A percentile compares a stretch with the other conserved stretches of the same genome.
Evolutionary conservation across 306 rosid genomes (phyloP).

Genomic region (Pterocarpus santalinus): DNA sequence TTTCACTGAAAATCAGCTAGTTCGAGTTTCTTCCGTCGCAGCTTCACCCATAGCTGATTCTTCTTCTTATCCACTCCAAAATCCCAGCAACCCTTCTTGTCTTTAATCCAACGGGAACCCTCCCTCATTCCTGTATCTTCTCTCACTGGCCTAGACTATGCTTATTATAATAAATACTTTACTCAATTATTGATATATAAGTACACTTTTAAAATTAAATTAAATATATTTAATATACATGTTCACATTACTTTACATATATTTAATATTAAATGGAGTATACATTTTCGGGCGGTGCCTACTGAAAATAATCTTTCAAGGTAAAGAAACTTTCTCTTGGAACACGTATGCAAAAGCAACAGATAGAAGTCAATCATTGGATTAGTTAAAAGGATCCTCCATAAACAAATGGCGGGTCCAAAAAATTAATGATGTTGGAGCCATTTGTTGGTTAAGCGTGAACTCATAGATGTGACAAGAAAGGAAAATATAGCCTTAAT

Average conservation of each 20-base stretch:
- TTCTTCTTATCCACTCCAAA: neutral
- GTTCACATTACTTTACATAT: neutral
- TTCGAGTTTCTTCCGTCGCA: neutral
- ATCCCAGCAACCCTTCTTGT: neutral
- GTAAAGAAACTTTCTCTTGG: no score
- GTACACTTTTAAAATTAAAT: no score
- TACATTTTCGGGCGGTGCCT: neutral
- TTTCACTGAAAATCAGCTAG: no score
- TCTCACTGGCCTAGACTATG: neutral
- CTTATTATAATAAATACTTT: neutral
- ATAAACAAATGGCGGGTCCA: neutral
- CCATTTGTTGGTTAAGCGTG: conserved; percentile 22
- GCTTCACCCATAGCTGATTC: neutral
- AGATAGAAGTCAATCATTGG: neutral
- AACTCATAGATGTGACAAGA: conserved; percentile 5
- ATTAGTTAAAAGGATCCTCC: neutral
- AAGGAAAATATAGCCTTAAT: neutral
- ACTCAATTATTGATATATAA: neutral
- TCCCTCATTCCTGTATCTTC: neutral
- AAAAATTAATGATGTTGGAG: neutral
- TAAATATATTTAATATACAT: no score
- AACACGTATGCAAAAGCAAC: neutral
- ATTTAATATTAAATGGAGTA: no score
- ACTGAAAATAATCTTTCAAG: neutral
- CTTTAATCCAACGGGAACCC: neutral